phyloP scores from a whole-genome alignment of 1,139 yeast genomes.

The Candida buenavistaensis region DNA sequence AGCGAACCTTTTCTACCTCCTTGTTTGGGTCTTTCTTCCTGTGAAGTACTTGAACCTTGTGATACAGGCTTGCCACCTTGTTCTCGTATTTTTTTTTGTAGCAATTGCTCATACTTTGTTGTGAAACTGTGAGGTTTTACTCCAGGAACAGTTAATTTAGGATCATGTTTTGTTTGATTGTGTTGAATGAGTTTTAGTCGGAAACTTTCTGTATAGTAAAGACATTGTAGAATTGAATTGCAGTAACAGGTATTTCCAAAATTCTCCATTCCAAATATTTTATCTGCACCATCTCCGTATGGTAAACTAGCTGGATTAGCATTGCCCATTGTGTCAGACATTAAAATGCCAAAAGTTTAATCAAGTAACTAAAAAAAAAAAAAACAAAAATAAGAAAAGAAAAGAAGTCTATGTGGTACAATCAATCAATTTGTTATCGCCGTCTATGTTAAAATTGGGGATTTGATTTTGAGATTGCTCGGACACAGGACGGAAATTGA shows the following conservation, averaged over 20 bases:
- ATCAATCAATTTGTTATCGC: too few species aligned
- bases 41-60: neutral
- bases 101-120: constrained; percentile 43
- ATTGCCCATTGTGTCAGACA: constrained; percentile 2
- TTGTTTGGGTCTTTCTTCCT: constrained; percentile 30
- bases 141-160: constrained; percentile 43
- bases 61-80: constrained; percentile 20
- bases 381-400: too few species aligned
- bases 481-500: too few species aligned
- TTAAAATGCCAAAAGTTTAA: too few species aligned
- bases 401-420: too few species aligned
- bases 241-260: constrained; percentile 95
- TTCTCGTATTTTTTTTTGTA: constrained; percentile 39
- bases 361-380: too few species aligned
- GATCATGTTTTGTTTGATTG: constrained; percentile 33
- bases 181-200: constrained; percentile 53
- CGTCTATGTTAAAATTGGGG: too few species aligned
- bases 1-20: constrained; percentile 36
- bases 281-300: constrained; percentile 63
- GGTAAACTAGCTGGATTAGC: constrained; percentile 7
- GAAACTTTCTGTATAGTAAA: constrained; percentile 72
- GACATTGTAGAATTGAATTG: constrained; percentile 86
- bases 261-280: constrained; percentile 92
- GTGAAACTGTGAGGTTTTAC: constrained; percentile 47
- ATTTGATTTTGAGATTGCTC: too few species aligned